These are phyloP conservation scores for Fraxinus floribunda DNA, from an alignment of 305 asterid species.

Conservation along the genomic window DNA sequence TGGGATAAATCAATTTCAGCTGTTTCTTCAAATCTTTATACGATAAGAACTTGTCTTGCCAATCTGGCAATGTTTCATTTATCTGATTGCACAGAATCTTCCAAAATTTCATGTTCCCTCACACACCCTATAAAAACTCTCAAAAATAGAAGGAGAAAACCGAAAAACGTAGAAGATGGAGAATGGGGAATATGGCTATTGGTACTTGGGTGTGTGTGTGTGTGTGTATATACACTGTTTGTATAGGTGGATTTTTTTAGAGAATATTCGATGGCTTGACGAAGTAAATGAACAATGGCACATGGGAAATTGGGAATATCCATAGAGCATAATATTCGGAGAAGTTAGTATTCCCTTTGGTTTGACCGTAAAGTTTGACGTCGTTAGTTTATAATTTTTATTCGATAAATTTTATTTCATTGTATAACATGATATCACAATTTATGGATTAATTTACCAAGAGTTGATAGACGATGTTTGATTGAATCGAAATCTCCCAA, in stretches of 20 bases:
- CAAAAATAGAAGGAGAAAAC: neutral
- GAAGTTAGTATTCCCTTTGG: neutral
- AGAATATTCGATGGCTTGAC: neutral
- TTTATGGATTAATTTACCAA: no score
- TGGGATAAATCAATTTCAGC: constrained; percentile 56
- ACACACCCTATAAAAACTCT: neutral
- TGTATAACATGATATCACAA: no score
- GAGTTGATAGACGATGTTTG: no score
- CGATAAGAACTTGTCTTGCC: constrained; percentile 70
- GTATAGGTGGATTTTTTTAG: constrained; percentile 2
- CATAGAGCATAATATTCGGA: neutral
- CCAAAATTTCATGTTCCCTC: constrained; percentile 62
- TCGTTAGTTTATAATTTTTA: no score
- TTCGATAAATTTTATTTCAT: no score
- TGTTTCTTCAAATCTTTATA: constrained; percentile 73
- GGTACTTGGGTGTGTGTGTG: neutral
- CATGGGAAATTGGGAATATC: constrained; percentile 15
- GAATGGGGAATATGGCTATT: neutral
- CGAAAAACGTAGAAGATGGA: neutral
- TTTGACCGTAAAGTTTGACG: neutral
- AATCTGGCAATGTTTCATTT: constrained; percentile 64
- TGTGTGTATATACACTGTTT: neutral
- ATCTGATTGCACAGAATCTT: constrained; percentile 59
- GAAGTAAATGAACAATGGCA: neutral
- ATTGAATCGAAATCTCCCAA: no score